These are phyloP conservation scores for Dalechampia spathulata DNA, from an alignment of 441 rosid species.

Conservation along the genomic window DNA sequence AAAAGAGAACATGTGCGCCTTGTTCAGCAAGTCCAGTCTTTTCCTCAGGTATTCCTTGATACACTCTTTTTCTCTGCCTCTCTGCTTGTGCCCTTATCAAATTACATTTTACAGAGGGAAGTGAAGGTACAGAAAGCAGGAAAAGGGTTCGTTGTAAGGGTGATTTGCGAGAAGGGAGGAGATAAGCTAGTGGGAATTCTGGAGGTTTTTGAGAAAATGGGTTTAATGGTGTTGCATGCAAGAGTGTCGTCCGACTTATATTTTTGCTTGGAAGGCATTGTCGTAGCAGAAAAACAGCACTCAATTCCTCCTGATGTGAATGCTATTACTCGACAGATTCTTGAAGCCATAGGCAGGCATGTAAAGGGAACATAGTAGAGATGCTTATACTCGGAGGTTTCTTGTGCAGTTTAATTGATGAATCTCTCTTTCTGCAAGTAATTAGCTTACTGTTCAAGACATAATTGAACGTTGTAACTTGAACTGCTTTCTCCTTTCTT, in stretches of 20 bases:
- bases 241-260: constrained; percentile 29
- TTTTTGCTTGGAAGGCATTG: constrained; percentile 64
- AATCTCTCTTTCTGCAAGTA: too few species aligned
- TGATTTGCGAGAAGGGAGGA: constrained; percentile 37
- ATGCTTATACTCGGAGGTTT: too few species aligned
- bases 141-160: constrained; percentile 33
- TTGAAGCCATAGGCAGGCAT: constrained; percentile 31
- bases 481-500: too few species aligned
- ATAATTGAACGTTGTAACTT: too few species aligned
- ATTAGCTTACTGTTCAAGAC: too few species aligned
- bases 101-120: constrained; percentile 30
- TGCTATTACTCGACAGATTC: constrained; percentile 32
- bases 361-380: background rate
- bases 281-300: constrained; percentile 32
- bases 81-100: background rate
- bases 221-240: constrained; percentile 47
- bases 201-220: constrained; percentile 60
- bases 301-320: constrained; percentile 26
- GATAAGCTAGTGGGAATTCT: constrained; percentile 40
- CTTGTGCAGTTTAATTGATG: too few species aligned
- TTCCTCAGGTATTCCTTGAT: constrained; percentile 35
- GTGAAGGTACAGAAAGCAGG: constrained; percentile 52
- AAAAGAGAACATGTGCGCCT: constrained; percentile 25
- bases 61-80: background rate
- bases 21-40: constrained; percentile 16